A percentile compares a stretch with the other conserved stretches of the same genome.
Conservation (phyloP, 495 filamentous ascomycete genomes). For the Hamigera avellanea region DNA sequence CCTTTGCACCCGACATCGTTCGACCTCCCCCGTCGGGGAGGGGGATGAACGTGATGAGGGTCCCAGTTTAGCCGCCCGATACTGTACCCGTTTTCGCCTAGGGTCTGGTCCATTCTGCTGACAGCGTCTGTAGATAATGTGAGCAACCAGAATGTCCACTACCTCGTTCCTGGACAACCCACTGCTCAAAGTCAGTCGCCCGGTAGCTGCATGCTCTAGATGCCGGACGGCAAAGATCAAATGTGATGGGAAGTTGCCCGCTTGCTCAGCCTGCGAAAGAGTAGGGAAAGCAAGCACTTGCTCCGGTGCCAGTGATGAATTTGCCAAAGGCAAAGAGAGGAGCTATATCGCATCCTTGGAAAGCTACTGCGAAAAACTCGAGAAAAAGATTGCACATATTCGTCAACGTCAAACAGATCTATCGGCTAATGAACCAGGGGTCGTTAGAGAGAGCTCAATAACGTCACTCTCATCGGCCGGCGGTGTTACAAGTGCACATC, state of each 20-base stretch:
- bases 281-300: constrained; percentile 70
- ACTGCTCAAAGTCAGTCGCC: constrained; percentile 75
- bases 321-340: constrained; percentile 85
- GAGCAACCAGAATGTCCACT: constrained; percentile 13
- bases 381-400: constrained; percentile 52
- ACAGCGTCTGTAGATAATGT: constrained; percentile 7
- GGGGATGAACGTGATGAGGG: too few species aligned
- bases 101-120: background rate
- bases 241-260: constrained; percentile 90
- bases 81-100: background rate
- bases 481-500: constrained; percentile 22
- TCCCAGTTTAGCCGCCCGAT: too few species aligned
- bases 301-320: constrained; percentile 88
- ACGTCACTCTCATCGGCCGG: constrained; percentile 30
- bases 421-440: constrained; percentile 44
- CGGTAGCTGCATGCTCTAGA: constrained; percentile 85
- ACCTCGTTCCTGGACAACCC: constrained; percentile 53
- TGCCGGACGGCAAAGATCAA: constrained; percentile 90
- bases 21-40: too few species aligned
- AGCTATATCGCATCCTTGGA: constrained; percentile 93
- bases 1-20: too few species aligned
- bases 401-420: constrained; percentile 45
- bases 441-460: constrained; percentile 45
- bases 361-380: constrained; percentile 73
- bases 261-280: constrained; percentile 86